Conservation (phyloP, 2,329 filamentous ascomycete species). For the Ceratocystis eucalypticola region DNA sequence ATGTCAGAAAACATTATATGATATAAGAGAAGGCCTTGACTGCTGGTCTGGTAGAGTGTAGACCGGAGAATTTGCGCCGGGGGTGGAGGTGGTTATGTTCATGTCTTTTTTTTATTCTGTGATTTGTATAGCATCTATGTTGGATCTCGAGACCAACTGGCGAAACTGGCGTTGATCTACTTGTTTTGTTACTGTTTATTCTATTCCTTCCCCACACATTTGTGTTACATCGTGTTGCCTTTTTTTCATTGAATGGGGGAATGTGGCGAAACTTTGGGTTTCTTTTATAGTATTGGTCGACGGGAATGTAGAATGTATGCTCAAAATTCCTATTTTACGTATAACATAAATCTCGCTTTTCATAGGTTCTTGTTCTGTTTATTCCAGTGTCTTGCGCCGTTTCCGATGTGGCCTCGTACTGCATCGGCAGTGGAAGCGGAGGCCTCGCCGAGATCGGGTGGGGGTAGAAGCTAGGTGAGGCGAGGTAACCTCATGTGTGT, state of each 20-base stretch:
- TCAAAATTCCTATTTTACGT: too few relatives aligned
- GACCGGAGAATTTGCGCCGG: neutral
- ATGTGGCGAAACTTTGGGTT: neutral
- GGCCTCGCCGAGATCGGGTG: too few relatives aligned
- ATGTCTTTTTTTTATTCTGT: conserved; percentile 9
- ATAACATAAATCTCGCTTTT: too few relatives aligned
- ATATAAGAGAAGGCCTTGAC: too few relatives aligned
- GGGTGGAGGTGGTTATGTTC: neutral
- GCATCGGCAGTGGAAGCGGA: neutral
- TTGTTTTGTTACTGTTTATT: neutral
- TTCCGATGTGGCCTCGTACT: neutral
- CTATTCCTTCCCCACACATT: neutral
- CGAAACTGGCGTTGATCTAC: conserved; percentile 4
- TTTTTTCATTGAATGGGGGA: neutral
- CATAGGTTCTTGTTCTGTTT: too few relatives aligned
- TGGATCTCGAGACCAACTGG: conserved; percentile 7
- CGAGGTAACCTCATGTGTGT: too few relatives aligned
- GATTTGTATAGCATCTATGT: conserved; percentile 1
- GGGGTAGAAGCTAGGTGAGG: too few relatives aligned
- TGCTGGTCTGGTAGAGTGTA: too few relatives aligned
- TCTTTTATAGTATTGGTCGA: neutral
- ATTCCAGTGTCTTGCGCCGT: too few relatives aligned
- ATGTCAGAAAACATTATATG: neutral
- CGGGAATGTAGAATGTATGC: too few relatives aligned
- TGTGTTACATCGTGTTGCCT: neutral